phyloP scores from a whole-genome alignment of 2,329 filamentous ascomycete genomes.

The Cryoendolithus antarcticus region DNA sequence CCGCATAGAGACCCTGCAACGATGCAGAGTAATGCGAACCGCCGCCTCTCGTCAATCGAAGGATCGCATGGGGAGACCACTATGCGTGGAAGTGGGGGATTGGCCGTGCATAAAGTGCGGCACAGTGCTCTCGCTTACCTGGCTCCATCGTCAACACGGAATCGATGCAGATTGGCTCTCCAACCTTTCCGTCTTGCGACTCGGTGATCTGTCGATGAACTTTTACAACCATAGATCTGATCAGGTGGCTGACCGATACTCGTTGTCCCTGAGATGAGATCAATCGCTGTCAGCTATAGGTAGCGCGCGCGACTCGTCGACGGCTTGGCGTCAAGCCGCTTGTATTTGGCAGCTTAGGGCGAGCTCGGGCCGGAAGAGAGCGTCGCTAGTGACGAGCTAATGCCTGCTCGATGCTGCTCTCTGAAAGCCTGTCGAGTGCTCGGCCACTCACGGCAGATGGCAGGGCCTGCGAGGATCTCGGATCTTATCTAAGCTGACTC shows the following conservation, averaged over 20 bases:
- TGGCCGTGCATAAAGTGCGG: slow-evolving; percentile 12
- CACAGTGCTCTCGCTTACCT: slow-evolving; percentile 16
- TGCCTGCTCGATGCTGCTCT: slow-evolving; percentile 2
- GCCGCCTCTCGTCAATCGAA: not conserved
- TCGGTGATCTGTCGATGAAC: slow-evolving; percentile 2
- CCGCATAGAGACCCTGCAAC: not conserved
- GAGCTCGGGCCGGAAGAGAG: slow-evolving; percentile 2
- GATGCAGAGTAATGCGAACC: slow-evolving; percentile 1
- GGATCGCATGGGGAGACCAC: not conserved
- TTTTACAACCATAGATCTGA: slow-evolving; percentile 3
- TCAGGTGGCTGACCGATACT: not conserved
- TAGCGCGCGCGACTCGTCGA: not conserved
- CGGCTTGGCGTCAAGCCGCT: slow-evolving; percentile 2
- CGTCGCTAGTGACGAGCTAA: slow-evolving; percentile 3
- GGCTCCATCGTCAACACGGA: slow-evolving; percentile 18
- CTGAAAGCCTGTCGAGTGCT: not conserved
- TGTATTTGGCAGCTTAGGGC: slow-evolving; percentile 1
- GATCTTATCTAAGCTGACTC: not conserved
- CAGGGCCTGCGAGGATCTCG: not conserved
- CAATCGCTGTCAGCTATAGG: not conserved
- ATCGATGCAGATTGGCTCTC: slow-evolving; percentile 11
- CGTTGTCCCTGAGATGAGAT: not conserved
- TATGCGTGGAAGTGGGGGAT: slow-evolving; percentile 2
- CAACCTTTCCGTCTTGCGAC: slow-evolving; percentile 1
- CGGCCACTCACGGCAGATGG: not conserved